Percentiles rank a stretch among this genome's conserved stretches.
phyloP scores from a whole-genome alignment of 202 grass and related monocot species.

The Bolboschoenoplectus hybrid region DNA sequence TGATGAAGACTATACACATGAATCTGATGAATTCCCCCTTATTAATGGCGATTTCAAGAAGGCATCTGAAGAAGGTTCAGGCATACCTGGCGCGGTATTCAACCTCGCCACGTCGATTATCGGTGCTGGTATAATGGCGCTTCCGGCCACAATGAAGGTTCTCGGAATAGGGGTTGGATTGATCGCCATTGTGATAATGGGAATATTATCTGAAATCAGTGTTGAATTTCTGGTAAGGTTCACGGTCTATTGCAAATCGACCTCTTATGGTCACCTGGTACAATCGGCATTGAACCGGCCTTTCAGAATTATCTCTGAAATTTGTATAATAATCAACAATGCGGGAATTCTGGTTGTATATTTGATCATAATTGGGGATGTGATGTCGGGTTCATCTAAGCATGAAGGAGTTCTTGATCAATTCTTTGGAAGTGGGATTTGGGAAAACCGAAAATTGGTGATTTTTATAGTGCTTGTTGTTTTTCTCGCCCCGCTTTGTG shows the following conservation, averaged over 20 bases:
- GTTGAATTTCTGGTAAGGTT: slow-evolving; percentile 89
- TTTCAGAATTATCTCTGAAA: slow-evolving; percentile 67
- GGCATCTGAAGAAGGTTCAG: slow-evolving; percentile 46
- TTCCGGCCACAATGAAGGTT: slow-evolving; percentile 98
- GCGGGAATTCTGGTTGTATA: slow-evolving; percentile 81
- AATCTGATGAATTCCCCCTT: slow-evolving; percentile 71
- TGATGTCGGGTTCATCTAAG: slow-evolving; percentile 83
- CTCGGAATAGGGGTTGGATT: slow-evolving; percentile 72
- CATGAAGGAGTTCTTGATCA: slow-evolving; percentile 86
- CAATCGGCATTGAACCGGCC: slow-evolving; percentile 69
- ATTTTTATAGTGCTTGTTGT: slow-evolving; percentile 77
- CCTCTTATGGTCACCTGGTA: slow-evolving; percentile 84
- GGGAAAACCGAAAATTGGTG: slow-evolving; percentile 83
- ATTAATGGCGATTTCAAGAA: slow-evolving; percentile 51
- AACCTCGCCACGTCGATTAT: slow-evolving; percentile 98
- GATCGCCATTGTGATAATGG: slow-evolving; percentile 75
- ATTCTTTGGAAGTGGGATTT: slow-evolving; percentile 71
- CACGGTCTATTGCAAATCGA: slow-evolving; percentile 59
- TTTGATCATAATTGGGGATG: slow-evolving; percentile 90
- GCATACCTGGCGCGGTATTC: slow-evolving; percentile 69
- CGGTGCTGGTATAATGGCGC: slow-evolving; percentile 93
- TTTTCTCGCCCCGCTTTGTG: slow-evolving; percentile 72
- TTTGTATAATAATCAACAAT: slow-evolving; percentile 90
- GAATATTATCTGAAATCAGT: slow-evolving; percentile 81
- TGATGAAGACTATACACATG: slow-evolving; percentile 48